These are phyloP conservation scores for Neurospora sp. DNA, from an alignment of 495 filamentous ascomycete species.

Conservation along the genomic window DNA sequence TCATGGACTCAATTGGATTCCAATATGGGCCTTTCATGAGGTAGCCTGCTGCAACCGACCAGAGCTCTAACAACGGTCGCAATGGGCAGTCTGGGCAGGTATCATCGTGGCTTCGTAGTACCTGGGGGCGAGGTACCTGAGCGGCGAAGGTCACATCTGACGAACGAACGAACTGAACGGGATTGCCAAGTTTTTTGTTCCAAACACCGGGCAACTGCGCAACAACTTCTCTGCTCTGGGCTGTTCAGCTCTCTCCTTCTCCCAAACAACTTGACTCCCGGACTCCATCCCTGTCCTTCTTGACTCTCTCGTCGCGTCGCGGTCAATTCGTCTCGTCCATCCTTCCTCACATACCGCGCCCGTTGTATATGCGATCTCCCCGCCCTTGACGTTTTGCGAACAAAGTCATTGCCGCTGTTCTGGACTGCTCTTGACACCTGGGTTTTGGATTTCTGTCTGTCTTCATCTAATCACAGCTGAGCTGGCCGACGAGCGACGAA, in stretches of 20 bases:
- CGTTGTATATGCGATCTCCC: neutral
- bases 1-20: neutral
- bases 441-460: neutral
- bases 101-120: neutral
- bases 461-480: neutral
- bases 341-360: neutral
- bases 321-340: neutral
- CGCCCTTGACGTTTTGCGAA: neutral
- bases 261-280: neutral
- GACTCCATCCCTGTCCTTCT: neutral
- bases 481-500: neutral
- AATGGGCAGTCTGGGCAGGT: neutral
- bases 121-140: neutral
- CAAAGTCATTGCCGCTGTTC: neutral
- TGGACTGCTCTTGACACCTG: neutral
- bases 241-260: neutral
- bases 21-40: neutral
- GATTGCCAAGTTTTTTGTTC: neutral
- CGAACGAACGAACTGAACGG: neutral
- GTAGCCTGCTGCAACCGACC: neutral
- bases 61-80: neutral
- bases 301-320: neutral
- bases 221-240: neutral
- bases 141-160: constrained; percentile 1
- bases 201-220: neutral